Evolutionary conservation across 768 basidiomycete species (phyloP), one percentile per base, ranked within the genome.

Genomic region (Trametes sanguinea): DNA sequence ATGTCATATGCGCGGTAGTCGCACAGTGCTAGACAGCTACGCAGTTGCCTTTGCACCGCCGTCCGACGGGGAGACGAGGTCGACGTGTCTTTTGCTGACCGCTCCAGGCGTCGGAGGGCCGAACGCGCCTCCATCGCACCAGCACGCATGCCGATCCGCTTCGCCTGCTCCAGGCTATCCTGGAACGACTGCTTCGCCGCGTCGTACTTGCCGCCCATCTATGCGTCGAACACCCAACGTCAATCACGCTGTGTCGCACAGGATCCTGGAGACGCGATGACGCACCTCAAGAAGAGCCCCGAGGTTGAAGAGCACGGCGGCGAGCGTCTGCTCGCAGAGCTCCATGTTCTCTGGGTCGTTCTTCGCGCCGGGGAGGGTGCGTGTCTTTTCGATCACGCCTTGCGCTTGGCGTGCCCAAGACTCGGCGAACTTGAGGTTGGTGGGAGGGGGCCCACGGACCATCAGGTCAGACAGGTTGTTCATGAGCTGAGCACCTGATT

Each of bases 301-400:
- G 44, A 87, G 72, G 61, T 89, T 89, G 65, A 82, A 88, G n/a
- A 87, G 69, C 42, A 83, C 77, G 2, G 82, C 83, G 3, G 83
- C 83, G 52, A 83, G 78, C 0, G 81, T 82, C 43, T 80, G 75
- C 54, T 87, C 84, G 63, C 87, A 89, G 22, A 65, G 55, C 52
- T 35, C 57, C 60, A 58, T 61, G 7, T 30, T 47, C 47, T 61
- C 60, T 35, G 35, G 22, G 22, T 65, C 53, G 45, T 51, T 44
- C 35, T 40, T 30, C 4, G 59, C 54, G 1, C 51, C 55, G 22
- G 60, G 66, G 57, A 69, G 66, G 52, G 62, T 71, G 59, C 63
- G 65, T 17, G 45, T 69, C 60, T 68, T 76, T 39, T 65, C 59
- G 30, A 61, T 61, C 50, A 65, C 60, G 4, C 45, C 45, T 17